Base-by-base conservation (phyloP, 2,329 filamentous ascomycete genomes). In the Cladobotryum protrusum region DNA sequence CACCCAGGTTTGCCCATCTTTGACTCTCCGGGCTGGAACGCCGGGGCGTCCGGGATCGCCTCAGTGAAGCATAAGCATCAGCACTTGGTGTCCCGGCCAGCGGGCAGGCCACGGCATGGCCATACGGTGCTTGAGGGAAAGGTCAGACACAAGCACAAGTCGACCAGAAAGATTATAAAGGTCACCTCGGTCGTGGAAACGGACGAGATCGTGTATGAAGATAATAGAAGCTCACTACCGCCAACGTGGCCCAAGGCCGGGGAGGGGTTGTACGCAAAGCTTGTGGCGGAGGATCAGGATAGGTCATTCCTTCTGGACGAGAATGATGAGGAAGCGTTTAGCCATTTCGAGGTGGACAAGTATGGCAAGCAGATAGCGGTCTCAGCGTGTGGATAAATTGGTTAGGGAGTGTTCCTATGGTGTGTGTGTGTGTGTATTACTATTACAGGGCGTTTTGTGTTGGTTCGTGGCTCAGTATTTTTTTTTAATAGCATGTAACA, bases 1-100 rank as follows among this genome's bases (percentile, higher is more conserved):
- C 69, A 74, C 37, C 67, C 70, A 0, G 63, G 68, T n/a, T 60
- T 74, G 3, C 70, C 70, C 18, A 67, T 74, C 4, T 73, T 73
- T 50, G 58, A 66, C 51, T 66, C 66, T 0, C 70, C 71, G 6
- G 66, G 72, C 50, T 74, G 72, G 72, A 62, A 67, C 29, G 43
- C 52, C 13, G 55, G 61, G 33, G 18, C 48, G 3, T 18, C 39
- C 29, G 33, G 41, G 60, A 1, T 43, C 53, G 11, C 47, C n/a
- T 15, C 46, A 13, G 18, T 8, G 9, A 49, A 39, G 20, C 5
- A 35, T 15, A 19, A 49, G 11, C 50, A 49, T 17, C 20, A 52
- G 45, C 49, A 42, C 47, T n/a, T 43, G 46, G 45, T 54, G 14
- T 36, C 48, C 18, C 48, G 37, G 53, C 32, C 32, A 5, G n/a